Evolutionary conservation across 2,329 filamentous ascomycete genomes (phyloP), one percentile per base, ranked within the genome.

Genomic region (Scytalidium lignicola): DNA sequence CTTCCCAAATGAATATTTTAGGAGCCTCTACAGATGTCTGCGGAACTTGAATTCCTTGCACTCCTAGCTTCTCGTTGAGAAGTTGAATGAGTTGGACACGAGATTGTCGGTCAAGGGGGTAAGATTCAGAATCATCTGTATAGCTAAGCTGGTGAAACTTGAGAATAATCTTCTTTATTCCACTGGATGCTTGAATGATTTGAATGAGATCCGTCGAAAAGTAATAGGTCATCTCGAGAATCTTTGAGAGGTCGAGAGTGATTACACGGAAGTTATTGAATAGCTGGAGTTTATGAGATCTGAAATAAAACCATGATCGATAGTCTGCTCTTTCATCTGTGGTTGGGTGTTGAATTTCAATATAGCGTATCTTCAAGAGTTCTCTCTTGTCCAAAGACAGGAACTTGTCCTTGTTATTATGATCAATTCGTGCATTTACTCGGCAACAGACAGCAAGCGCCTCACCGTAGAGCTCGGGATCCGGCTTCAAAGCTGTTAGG

Each of bases 401-500:
- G 26, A 28, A 28, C 7, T 7, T 7, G 26, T 28, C 26, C 26
- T 28, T 28, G 13, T 28, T 13, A 7, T 28, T 28, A 28, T 13
- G 26, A 13, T 28, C 13, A 13, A 28, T 28, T 28, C 13, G 7
- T 13, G 7, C 7, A 28, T 28, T 28, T 7, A 28, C 26, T 28
- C 26, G 7, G 26, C 13, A 28, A 7, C 13, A 28, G 26, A 28
- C 26, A 28, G 26, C 26, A 28, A 7, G 26, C 13, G 44, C 48
- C n/a, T 50, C 48, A 19, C 21, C 10, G 41, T 50, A 50, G 17
- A 47, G 20, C 12, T 39, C 17, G 2, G 43, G 4, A 17, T 50
- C 48, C 18, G 41, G 44, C n/a, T 41, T 26, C 22, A 50, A 26
- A 21, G 48, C 44, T 47, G 29, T 28, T 28, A 50, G 37, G 6